Percentiles rank a stretch among this genome's conserved stretches.
Conservation (phyloP, 345 rosid species). For the Anacardium occidentale region DNA sequence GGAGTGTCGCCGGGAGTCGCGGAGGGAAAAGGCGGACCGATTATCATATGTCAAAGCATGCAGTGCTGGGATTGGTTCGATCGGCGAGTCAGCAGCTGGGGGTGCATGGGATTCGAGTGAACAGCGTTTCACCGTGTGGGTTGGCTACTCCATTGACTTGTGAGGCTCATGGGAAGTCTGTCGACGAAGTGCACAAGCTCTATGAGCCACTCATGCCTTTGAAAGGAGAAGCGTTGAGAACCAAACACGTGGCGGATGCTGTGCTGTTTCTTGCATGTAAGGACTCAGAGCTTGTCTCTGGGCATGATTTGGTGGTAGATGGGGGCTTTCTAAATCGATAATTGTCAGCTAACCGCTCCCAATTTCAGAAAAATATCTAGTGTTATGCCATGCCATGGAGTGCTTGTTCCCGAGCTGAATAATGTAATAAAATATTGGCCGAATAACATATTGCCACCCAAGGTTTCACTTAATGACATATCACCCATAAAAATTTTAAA, state of each 20-base stretch:
- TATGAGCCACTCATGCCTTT: constrained; percentile 15
- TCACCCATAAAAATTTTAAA: too few relatives aligned
- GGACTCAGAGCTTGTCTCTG: constrained; percentile 36
- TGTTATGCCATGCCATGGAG: too few relatives aligned
- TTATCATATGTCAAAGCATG: constrained; percentile 42
- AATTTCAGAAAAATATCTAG: background rate
- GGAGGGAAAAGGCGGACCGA: constrained; percentile 11
- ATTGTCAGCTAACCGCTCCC: background rate
- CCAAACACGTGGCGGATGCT: constrained; percentile 36
- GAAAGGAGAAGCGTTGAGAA: constrained; percentile 30
- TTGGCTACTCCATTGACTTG: constrained; percentile 30
- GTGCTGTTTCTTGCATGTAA: constrained; percentile 39
- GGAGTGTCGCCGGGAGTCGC: constrained; percentile 17
- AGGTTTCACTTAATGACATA: too few relatives aligned
- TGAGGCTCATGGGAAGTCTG: background rate
- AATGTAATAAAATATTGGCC: too few relatives aligned
- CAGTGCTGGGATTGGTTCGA: constrained; percentile 38
- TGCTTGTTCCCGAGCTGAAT: too few relatives aligned
- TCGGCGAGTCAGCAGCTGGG: constrained; percentile 45
- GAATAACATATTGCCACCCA: too few relatives aligned
- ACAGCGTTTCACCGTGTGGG: constrained; percentile 40
- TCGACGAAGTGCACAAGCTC: constrained; percentile 23
- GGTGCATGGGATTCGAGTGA: constrained; percentile 43
- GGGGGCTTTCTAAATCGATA: constrained; percentile 24
- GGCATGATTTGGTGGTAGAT: constrained; percentile 34